These are phyloP conservation scores for Xylariales sp. DNA, from an alignment of 2,329 filamentous ascomycete genomes.

Conservation along the genomic window DNA sequence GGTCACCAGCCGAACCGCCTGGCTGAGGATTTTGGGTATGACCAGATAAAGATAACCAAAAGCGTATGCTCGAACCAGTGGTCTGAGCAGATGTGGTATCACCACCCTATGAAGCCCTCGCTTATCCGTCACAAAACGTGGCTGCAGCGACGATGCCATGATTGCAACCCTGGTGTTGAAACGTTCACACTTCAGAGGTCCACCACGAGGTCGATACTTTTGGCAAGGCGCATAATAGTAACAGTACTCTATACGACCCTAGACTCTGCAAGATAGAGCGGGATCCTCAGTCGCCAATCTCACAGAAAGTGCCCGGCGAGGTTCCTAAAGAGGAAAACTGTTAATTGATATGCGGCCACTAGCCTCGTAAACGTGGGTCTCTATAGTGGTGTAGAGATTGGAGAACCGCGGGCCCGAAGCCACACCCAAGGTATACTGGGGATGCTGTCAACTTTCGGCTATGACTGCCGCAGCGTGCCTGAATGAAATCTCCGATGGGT, in stretches of 20 bases:
- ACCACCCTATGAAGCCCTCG: constrained; percentile 21
- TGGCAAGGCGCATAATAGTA: too few relatives aligned
- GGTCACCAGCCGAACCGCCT: constrained; percentile 47
- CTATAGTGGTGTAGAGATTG: neutral
- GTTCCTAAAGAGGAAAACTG: neutral
- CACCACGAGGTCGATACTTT: too few relatives aligned
- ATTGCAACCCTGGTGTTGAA: constrained; percentile 11
- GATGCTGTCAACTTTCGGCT: neutral
- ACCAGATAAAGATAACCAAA: constrained; percentile 58
- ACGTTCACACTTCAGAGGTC: too few relatives aligned
- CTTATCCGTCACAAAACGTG: constrained; percentile 12
- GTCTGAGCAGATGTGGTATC: constrained; percentile 48
- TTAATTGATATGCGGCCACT: neutral
- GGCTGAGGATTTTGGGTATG: constrained; percentile 49
- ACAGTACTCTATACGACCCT: neutral
- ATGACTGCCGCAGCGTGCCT: neutral
- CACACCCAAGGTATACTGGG: too few relatives aligned
- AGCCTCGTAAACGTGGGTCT: neutral
- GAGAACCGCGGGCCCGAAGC: neutral
- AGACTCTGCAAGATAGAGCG: neutral
- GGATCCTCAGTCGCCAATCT: neutral
- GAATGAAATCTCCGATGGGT: constrained; percentile 2
- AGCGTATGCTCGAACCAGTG: constrained; percentile 55
- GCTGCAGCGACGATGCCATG: constrained; percentile 20
- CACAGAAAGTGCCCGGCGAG: neutral